Base-by-base conservation (phyloP, 2,329 filamentous ascomycete species). In the Colletotrichum scovillei region DNA sequence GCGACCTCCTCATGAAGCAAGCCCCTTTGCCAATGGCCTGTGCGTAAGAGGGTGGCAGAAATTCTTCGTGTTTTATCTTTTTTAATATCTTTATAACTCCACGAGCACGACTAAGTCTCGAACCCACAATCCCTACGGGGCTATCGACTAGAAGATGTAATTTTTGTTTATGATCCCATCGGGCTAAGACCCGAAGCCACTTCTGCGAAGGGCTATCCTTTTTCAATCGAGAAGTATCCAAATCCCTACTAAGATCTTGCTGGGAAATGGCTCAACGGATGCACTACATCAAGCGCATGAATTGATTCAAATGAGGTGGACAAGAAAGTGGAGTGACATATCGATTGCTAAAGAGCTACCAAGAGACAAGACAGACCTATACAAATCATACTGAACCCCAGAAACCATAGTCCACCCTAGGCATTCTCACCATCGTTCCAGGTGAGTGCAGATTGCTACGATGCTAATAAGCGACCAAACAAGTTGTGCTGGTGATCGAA, bases 191-290 rank as follows among this genome's bases (percentile, higher is more conserved):
- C 38, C 14, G 3, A 19, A 42, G 38, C 38, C 16, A 42, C 14
- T 42, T 42, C 5, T 19, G 38, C 38, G 38, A 3, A 42, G 16
- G 19, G 38, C 16, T 16, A 42, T 16, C 32, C 9, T 35, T 11
- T 35, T 35, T 12, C 11, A 11, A 5, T 12, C 2, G 32, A 35
- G 32, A 35, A 4, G 1, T 32, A 32, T 32, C 9, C 30, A 4
- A 4, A 32, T 4, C 2, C 8, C 30, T 32, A 32, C 30, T 1
- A 32, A 32, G 0, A 0, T 32, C 2, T 32, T 1, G 30, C 0
- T 32, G 30, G 30, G 30, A 1, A 32, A 49, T 49, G 42, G 19
- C 19, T n/a, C 3, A 49, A n/a, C 6, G 8, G 8, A 49, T n/a
- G 16, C 42, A 46, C 1, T n/a, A 46, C 6, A 9, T 49, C 3